phyloP scores from a whole-genome alignment of 768 basidiomycete genomes.

The Suillus occidentalis region DNA sequence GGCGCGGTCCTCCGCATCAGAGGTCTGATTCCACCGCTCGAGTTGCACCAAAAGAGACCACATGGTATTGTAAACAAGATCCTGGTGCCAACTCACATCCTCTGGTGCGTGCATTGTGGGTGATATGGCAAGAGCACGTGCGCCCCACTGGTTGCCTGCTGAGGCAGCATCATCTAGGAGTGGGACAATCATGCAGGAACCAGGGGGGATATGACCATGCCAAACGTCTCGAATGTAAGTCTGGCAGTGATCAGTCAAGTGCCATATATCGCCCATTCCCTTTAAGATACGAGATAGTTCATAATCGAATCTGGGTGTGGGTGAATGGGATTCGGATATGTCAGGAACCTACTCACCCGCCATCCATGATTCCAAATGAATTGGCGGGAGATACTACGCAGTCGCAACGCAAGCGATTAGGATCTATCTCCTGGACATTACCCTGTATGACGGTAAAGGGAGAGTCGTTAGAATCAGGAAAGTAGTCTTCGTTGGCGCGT shows the following conservation, averaged over 20 bases:
- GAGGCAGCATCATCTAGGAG: not conserved
- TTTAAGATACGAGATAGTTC: slow-evolving; percentile 18
- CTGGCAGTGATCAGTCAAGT: slow-evolving; percentile 22
- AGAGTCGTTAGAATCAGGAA: not conserved
- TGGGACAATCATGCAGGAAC: slow-evolving; percentile 24
- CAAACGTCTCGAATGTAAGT: slow-evolving; percentile 14
- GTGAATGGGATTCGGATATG: not conserved
- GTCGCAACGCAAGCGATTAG: slow-evolving; percentile 10
- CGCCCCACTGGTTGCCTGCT: not conserved
- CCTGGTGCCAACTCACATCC: slow-evolving; percentile 30
- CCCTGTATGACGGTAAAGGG: not conserved
- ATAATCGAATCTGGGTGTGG: slow-evolving; percentile 19
- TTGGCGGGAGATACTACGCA: slow-evolving; percentile 32
- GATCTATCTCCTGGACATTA: not conserved
- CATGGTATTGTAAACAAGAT: slow-evolving; percentile 35
- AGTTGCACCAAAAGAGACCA: slow-evolving; percentile 31
- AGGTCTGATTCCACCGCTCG: slow-evolving; percentile 22
- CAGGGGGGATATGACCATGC: slow-evolving; percentile 24
- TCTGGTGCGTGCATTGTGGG: slow-evolving; percentile 35
- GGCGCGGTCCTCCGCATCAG: not conserved
- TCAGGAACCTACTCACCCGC: slow-evolving; percentile 19
- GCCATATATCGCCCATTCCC: slow-evolving; percentile 12
- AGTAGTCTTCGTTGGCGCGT: not conserved
- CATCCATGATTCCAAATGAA: slow-evolving; percentile 30
- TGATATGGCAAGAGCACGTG: slow-evolving; percentile 23